Base-by-base conservation (phyloP, 2,329 filamentous ascomycete genomes). In the Neofusicoccum sp. region DNA sequence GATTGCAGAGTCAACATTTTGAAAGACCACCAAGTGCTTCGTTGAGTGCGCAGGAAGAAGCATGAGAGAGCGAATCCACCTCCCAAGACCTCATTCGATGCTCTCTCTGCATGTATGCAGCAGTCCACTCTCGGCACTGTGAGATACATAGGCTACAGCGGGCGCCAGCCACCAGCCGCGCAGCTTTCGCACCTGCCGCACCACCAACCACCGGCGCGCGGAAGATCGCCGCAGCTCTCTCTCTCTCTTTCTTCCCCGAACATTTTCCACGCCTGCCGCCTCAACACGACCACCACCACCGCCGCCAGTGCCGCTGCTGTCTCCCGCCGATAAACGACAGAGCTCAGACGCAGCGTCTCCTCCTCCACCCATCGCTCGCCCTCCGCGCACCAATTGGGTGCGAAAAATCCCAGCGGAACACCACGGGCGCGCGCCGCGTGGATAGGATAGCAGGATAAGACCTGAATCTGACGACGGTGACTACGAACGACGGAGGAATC, bases 191-290 rank as follows among this genome's bases (percentile, higher is more conserved):
- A 22, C 22, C 22, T 44, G 34, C 52, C 52, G 52, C 52, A 56
- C 37, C 52, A 56, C 39, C 39, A 45, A 39, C 34, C 37, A 22
- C 2, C 22, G 22, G 22, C 22, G 12, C 39, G 36, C 54, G 41
- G 54, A 45, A 58, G 54, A 58, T 58, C 54, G 54, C 54, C 54
- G 54, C 54, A 58, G 43, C 22, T 22, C 22, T 36, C 52, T 43
- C 33, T n/a, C 48, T 58, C 41, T 14, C 29, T n/a, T 6, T 31
- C 28, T 16, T 11, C 12, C 54, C 39, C 52, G 52, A 33, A 56
- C 52, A 44, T 56, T 56, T 34, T 56, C 36, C 39, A 33, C 12
- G n/a, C 5, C 41, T 12, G 41, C 14, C 41, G 14, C n/a, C 6
- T 43, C n/a, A n/a, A 12, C 41, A 16, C n/a, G 8, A 16, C 41